A percentile compares a stretch with the other conserved stretches of the same genome.
These are phyloP conservation scores for Umbelopsis sp. DNA, from an alignment of 192 early-diverging fungal genomes.

Conservation along the genomic window DNA sequence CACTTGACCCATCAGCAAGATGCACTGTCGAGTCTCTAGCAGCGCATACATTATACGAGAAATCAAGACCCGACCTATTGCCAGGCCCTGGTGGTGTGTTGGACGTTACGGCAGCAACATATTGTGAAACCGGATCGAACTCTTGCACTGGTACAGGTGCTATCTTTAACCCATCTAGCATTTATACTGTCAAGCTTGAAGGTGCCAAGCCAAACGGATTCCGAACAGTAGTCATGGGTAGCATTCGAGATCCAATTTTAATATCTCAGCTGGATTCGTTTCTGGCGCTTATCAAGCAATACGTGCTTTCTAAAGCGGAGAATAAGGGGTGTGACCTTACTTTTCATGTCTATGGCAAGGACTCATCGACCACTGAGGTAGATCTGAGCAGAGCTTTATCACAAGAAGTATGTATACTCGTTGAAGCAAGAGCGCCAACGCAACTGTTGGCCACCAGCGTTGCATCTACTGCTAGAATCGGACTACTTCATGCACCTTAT, in stretches of 20 bases:
- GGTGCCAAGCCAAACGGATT: constrained; percentile 17
- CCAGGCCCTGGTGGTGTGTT: constrained; percentile 22
- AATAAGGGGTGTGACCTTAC: not conserved
- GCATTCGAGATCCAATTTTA: constrained; percentile 25
- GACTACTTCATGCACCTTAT: constrained; percentile 18
- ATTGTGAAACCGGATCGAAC: not conserved
- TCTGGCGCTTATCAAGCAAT: not conserved
- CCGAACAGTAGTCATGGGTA: constrained; percentile 14
- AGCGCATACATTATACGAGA: constrained; percentile 25
- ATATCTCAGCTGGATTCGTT: constrained; percentile 17
- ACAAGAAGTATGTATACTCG: constrained; percentile 9
- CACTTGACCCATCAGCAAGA: not conserved
- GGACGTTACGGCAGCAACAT: constrained; percentile 13
- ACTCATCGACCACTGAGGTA: not conserved
- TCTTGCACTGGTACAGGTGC: not conserved
- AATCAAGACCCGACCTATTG: constrained; percentile 15
- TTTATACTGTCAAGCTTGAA: constrained; percentile 23
- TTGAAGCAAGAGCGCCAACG: constrained; percentile 11
- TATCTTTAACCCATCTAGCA: not conserved
- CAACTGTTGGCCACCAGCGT: constrained; percentile 4
- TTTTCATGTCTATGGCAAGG: constrained; percentile 23
- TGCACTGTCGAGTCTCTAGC: constrained; percentile 13
- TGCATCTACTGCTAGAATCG: constrained; percentile 21
- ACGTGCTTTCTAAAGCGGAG: not conserved
- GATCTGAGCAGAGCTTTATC: not conserved